These are phyloP conservation scores for Fusarium haematococcum DNA, from an alignment of 2,329 filamentous ascomycete genomes.

Conservation along the genomic window DNA sequence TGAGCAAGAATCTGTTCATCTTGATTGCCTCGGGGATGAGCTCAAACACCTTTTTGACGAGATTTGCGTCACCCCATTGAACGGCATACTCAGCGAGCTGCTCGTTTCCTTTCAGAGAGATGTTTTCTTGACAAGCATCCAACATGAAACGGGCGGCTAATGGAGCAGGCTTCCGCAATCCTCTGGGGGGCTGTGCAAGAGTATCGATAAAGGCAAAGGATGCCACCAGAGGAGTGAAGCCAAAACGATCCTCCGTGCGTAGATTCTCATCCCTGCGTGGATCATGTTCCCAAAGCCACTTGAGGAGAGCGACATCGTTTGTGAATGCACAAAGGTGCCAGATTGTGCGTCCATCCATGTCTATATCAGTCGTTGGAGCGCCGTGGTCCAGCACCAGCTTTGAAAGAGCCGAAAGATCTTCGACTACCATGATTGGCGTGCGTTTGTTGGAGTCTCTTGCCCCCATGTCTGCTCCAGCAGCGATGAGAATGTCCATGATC, in stretches of 20 bases:
- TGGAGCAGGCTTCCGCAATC: not conserved
- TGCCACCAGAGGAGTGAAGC: slow-evolving; percentile 48
- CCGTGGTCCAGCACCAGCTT: slow-evolving; percentile 43
- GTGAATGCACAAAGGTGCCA: slow-evolving; percentile 54
- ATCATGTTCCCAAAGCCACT: slow-evolving; percentile 48
- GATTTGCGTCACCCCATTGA: slow-evolving; percentile 43
- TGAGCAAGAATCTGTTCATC: slow-evolving; percentile 34
- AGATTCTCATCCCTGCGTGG: slow-evolving; percentile 45
- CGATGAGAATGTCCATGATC: slow-evolving; percentile 46
- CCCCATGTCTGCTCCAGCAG: slow-evolving; percentile 44
- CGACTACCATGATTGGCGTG: slow-evolving; percentile 52
- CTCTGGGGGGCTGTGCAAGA: slow-evolving; percentile 6
- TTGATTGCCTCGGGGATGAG: slow-evolving; percentile 24
- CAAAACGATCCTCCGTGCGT: slow-evolving; percentile 23
- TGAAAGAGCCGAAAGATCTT: slow-evolving; percentile 41
- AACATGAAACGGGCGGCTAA: slow-evolving; percentile 35
- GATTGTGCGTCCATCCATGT: slow-evolving; percentile 49
- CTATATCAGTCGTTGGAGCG: slow-evolving; percentile 45
- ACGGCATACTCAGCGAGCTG: slow-evolving; percentile 35
- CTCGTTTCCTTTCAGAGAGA: not conserved
- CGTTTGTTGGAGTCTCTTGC: slow-evolving; percentile 44
- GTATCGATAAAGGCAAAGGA: slow-evolving; percentile 41
- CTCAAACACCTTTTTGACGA: slow-evolving; percentile 35
- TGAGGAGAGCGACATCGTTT: slow-evolving; percentile 45
- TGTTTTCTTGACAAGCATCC: slow-evolving; percentile 10